Conservation (phyloP, 2,329 filamentous ascomycete genomes). For the Cladophialophora yegresii region DNA sequence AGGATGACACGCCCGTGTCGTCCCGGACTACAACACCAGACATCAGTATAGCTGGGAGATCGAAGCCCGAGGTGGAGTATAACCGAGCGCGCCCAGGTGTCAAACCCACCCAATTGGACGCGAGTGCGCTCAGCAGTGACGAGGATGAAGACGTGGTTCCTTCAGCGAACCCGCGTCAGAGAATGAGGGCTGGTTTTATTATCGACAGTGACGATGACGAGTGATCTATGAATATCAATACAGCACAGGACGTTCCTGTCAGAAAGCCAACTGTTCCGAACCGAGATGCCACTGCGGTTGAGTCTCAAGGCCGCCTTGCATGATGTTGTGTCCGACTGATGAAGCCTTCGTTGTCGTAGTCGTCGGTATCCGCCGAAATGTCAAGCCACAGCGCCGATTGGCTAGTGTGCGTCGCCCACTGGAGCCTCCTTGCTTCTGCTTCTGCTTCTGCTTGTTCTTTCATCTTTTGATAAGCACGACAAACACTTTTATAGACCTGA, state of each 20-base stretch:
- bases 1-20: constrained; percentile 39
- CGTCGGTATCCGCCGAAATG: neutral
- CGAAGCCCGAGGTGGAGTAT: constrained; percentile 19
- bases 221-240: constrained; percentile 2
- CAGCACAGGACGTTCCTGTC: neutral
- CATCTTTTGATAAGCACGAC: constrained; percentile 24
- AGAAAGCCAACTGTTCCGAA: neutral
- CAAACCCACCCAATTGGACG: neutral
- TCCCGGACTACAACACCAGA: constrained; percentile 31
- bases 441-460: neutral
- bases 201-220: constrained; percentile 37
- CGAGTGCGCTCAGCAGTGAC: constrained; percentile 5
- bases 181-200: constrained; percentile 33
- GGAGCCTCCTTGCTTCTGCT: constrained; percentile 20
- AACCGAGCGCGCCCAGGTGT: neutral
- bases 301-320: neutral
- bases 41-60: neutral
- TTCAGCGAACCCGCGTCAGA: constrained; percentile 17
- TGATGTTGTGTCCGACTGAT: neutral
- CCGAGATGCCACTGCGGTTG: neutral
- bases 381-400: constrained; percentile 18
- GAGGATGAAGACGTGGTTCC: constrained; percentile 26
- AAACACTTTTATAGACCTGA: neutral
- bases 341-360: neutral
- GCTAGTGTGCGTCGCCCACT: constrained; percentile 9